A percentile compares a stretch with the other conserved stretches of the same genome.
phyloP scores from a whole-genome alignment of 495 filamentous ascomycete genomes.

The Xylaria palmicola region DNA sequence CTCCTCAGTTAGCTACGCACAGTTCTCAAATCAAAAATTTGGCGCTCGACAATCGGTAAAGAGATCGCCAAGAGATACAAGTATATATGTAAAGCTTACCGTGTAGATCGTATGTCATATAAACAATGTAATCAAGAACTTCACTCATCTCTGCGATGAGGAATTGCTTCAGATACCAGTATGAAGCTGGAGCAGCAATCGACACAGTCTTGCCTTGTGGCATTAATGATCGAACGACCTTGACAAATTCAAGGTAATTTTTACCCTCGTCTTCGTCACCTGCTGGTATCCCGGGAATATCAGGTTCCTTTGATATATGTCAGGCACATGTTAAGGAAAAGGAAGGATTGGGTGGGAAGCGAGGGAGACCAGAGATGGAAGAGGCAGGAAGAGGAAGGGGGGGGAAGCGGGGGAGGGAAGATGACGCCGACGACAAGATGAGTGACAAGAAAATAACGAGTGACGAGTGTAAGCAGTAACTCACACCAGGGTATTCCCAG shows the following conservation, averaged over 20 bases:
- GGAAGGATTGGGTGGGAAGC: too few relatives aligned
- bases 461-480: neutral
- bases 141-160: slow-evolving; percentile 24
- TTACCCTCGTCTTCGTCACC: slow-evolving; percentile 18
- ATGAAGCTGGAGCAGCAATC: slow-evolving; percentile 26
- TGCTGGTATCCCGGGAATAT: slow-evolving; percentile 29
- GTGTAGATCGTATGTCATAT: slow-evolving; percentile 35
- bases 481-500: slow-evolving; percentile 44
- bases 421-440: too few relatives aligned
- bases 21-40: neutral
- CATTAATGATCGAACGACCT: slow-evolving; percentile 11
- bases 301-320: slow-evolving; percentile 24
- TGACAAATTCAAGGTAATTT: slow-evolving; percentile 27
- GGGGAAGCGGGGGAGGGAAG: too few relatives aligned
- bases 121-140: slow-evolving; percentile 32
- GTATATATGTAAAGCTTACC: slow-evolving; percentile 2
- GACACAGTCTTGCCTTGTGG: slow-evolving; percentile 26
- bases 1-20: neutral
- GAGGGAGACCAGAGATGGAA: too few relatives aligned
- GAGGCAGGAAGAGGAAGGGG: too few relatives aligned
- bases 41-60: neutral
- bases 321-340: too few relatives aligned
- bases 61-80: neutral
- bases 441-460: too few relatives aligned
- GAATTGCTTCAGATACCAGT: slow-evolving; percentile 24